Evolutionary conservation across 2,329 filamentous ascomycete genomes (phyloP).

Genomic region (Pseudogymnoascus sp.): DNA sequence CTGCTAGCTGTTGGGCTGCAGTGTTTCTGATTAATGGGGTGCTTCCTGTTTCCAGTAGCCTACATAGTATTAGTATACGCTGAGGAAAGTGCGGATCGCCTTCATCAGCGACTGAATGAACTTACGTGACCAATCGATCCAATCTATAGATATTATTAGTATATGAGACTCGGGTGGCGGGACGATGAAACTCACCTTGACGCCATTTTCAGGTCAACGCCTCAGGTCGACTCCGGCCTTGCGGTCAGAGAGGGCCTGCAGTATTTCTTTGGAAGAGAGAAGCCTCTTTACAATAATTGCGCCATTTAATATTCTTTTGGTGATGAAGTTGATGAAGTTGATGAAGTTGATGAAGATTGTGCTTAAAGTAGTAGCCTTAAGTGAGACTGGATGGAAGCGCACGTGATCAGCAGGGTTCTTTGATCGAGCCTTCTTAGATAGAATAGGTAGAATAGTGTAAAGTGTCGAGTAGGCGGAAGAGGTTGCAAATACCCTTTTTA

Average conservation of each 20-base stretch:
- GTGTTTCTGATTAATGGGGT: constrained; percentile 94
- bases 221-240: constrained; percentile 7
- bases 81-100: not conserved
- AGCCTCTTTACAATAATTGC: constrained; percentile 10
- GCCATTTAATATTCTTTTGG: not conserved
- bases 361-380: not conserved
- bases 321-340: not conserved
- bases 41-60: constrained; percentile 93
- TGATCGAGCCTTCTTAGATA: not conserved
- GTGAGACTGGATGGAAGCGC: not conserved
- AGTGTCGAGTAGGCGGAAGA: no score
- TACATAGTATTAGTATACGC: constrained; percentile 35
- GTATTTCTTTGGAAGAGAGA: not conserved
- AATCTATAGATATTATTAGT: constrained; percentile 48
- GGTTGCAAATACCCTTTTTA: not conserved
- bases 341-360: not conserved
- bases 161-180: constrained; percentile 2
- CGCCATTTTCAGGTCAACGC: constrained; percentile 26
- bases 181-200: constrained; percentile 28
- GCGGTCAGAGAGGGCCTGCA: constrained; percentile 2
- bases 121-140: constrained; percentile 82
- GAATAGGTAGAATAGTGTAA: not conserved
- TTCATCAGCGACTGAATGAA: constrained; percentile 26
- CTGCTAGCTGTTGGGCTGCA: constrained; percentile 90
- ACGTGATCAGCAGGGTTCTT: constrained; percentile 7